Evolutionary conservation across 805 yeast genomes (phyloP), one percentile per base, ranked within the genome.

Genomic region (Kodamaea leandrae): DNA sequence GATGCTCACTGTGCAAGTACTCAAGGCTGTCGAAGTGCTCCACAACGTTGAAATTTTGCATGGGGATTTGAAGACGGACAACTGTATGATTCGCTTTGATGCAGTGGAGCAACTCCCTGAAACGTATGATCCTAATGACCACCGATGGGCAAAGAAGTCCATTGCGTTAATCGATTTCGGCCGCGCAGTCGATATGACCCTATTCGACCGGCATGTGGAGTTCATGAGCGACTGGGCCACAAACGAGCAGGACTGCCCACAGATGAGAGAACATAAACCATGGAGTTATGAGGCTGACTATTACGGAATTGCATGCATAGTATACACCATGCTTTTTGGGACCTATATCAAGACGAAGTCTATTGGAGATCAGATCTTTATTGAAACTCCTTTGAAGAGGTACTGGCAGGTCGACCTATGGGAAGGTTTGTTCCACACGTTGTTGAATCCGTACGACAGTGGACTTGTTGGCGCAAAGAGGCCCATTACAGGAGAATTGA

Each of bases 271-370:
- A 3, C 66, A 73, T 3, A 53, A 67, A 37, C 74, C 83, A 0
- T 89, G 96, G 95, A 75, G 77, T 2, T 86, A 74, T 53, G 88
- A 89, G 55, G 81, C 83, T 3, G 97, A 89, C 61, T 87, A 87
- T 55, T 84, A 75, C 57, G 96, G 96, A 0, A 47, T 86, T 14
- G 96, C 96, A 0, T 75, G 80, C 24, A 76, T 85, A 0, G 65
- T 87, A 2, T 91, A 88, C 52, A 72, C 81, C 0, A 62, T 89
- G 72, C 64, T 89, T 13, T 88, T 81, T 66, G 95, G 95, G 0
- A 66, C 71, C 10, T 72, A 73, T 41, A 81, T 88, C 20, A 76
- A 74, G 36, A 68, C 77, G 9, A 32, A 32, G 21, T 27, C 21
- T 6, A 18, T 29, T 7, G 37, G 32, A 2, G 57, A 55, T 1